phyloP scores from a whole-genome alignment of 202 grass and related monocot species.

The Hordeum pubiflorum region DNA sequence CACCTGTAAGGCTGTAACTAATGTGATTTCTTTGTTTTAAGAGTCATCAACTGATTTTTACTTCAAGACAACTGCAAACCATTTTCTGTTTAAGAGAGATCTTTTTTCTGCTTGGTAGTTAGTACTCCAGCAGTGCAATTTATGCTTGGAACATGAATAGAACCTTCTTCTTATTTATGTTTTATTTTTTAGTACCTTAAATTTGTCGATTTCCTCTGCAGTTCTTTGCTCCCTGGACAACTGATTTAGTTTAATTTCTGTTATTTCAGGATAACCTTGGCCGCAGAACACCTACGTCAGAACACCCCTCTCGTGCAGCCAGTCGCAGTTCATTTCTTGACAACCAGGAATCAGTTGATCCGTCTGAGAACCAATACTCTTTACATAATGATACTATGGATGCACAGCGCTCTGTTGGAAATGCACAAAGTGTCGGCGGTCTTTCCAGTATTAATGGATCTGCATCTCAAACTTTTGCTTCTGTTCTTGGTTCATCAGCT shows the following conservation, averaged over 20 bases:
- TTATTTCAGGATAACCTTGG: conserved; percentile 68
- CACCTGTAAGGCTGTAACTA: not conserved
- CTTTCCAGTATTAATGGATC: conserved; percentile 39
- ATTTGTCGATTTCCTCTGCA: not conserved
- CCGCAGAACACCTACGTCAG: conserved; percentile 45
- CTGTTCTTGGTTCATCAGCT: conserved; percentile 54
- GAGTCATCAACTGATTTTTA: not conserved
- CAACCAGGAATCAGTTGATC: conserved; percentile 44
- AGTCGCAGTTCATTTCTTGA: conserved; percentile 75
- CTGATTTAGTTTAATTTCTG: conserved; percentile 17
- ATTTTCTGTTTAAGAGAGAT: not conserved
- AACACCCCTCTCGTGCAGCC: conserved; percentile 47
- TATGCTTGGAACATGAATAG: not conserved
- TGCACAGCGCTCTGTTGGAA: conserved; percentile 16
- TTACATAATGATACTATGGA: conserved; percentile 55
- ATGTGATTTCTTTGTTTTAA: not conserved
- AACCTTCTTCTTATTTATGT: not conserved
- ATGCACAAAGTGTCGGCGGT: conserved; percentile 27
- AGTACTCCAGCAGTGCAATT: not conserved
- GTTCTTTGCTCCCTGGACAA: not conserved
- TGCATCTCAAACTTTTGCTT: conserved; percentile 59
- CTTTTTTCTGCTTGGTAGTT: not conserved
- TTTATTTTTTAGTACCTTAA: not conserved
- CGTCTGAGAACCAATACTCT: conserved; percentile 40
- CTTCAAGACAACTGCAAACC: not conserved